phyloP scores from a whole-genome alignment of 2,329 filamentous ascomycete species.

The Hypoxylon sp. region DNA sequence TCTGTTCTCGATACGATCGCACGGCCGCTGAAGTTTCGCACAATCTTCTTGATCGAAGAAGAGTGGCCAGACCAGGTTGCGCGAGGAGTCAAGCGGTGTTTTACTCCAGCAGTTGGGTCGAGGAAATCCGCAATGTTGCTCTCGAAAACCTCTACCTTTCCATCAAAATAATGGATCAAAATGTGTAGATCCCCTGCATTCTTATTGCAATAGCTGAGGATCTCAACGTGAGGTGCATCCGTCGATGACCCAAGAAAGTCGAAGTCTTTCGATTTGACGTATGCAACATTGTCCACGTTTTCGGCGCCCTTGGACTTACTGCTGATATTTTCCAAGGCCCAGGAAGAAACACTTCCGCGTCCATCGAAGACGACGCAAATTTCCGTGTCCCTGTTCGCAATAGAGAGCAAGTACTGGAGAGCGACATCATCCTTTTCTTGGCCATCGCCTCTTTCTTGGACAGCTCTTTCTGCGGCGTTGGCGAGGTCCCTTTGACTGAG shows the following conservation, averaged over 20 bases:
- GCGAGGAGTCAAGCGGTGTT: conserved; percentile 71
- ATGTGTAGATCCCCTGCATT: conserved; percentile 77
- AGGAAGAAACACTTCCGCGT: conserved; percentile 89
- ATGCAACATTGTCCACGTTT: conserved; percentile 88
- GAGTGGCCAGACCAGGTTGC: conserved; percentile 89
- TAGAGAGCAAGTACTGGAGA: conserved; percentile 85
- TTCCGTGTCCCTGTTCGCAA: conserved; percentile 88
- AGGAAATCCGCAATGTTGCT: conserved; percentile 84
- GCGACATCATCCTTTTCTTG: conserved; percentile 77
- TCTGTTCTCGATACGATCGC: conserved; percentile 86
- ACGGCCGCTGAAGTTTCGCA: conserved; percentile 85
- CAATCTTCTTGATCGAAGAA: conserved; percentile 84
- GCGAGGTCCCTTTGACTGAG: conserved; percentile 86
- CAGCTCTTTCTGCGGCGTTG: conserved; percentile 80
- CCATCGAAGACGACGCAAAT: conserved; percentile 89
- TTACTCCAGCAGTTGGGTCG: conserved; percentile 75
- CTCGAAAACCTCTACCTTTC: conserved; percentile 85
- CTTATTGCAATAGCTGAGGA: conserved; percentile 80
- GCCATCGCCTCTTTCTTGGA: conserved; percentile 71
- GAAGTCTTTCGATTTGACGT: conserved; percentile 74
- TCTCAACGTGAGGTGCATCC: conserved; percentile 70
- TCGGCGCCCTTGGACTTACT: conserved; percentile 75
- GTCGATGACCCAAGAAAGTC: conserved; percentile 59
- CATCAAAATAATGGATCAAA: conserved; percentile 87
- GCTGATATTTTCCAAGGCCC: conserved; percentile 90